These are phyloP conservation scores for Ceratocystis alfenasii DNA, from an alignment of 2,329 filamentous ascomycete species.

Conservation along the genomic window DNA sequence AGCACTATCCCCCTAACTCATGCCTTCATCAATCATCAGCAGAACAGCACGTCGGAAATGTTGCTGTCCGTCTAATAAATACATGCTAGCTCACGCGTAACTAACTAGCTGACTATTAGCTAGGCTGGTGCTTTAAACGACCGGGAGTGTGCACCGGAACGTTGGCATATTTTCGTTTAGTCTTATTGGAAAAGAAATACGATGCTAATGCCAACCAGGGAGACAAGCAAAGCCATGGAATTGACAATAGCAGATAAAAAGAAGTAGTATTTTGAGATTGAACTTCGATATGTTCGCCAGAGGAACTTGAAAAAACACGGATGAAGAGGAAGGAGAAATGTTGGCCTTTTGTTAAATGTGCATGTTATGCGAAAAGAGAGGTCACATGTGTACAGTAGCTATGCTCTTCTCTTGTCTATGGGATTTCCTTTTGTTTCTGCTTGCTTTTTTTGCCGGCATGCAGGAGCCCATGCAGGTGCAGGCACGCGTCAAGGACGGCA, in stretches of 20 bases:
- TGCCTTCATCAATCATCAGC: background rate
- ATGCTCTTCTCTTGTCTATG: background rate
- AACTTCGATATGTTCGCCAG: too few relatives aligned
- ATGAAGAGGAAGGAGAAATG: too few relatives aligned
- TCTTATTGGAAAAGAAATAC: background rate
- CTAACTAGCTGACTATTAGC: background rate
- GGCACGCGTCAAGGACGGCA: slow-evolving; percentile 1
- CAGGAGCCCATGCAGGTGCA: slow-evolving; percentile 8
- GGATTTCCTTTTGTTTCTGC: background rate
- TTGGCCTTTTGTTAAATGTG: too few relatives aligned
- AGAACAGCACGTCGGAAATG: background rate
- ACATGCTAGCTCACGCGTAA: background rate
- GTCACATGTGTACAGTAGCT: background rate
- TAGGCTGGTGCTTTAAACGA: background rate
- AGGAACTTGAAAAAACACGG: too few relatives aligned
- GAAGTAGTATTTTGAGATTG: too few relatives aligned
- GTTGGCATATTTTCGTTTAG: background rate
- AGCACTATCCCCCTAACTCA: too few relatives aligned
- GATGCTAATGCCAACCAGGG: background rate
- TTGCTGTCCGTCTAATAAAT: background rate
- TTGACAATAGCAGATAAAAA: too few relatives aligned
- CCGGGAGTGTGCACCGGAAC: slow-evolving; percentile 5
- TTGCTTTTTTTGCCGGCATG: background rate
- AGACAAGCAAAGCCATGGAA: too few relatives aligned
- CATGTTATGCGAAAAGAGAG: background rate